Percentiles rank a stretch among this genome's conserved stretches.
phyloP scores from a whole-genome alignment of 371 early-diverging fungal genomes.

The Choanephora cucurbitarum region DNA sequence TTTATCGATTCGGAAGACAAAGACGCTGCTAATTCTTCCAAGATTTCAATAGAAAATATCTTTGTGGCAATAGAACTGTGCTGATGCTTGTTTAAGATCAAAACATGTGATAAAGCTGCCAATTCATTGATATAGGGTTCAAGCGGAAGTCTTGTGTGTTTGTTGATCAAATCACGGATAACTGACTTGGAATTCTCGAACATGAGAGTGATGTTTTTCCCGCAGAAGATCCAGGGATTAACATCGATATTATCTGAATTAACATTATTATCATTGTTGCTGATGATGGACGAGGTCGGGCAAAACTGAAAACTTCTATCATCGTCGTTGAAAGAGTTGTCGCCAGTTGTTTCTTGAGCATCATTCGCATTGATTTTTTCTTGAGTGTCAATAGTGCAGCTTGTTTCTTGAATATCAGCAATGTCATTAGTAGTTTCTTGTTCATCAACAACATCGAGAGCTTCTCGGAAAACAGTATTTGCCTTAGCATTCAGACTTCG shows the following conservation, averaged over 20 bases:
- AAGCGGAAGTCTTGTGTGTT: conserved; percentile 10
- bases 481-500: too few species aligned
- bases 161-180: conserved; percentile 9
- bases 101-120: conserved; percentile 20
- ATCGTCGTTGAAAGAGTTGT: conserved; percentile 1
- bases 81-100: conserved; percentile 21
- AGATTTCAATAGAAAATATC: conserved; percentile 21
- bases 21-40: conserved; percentile 21
- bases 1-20: conserved; percentile 11
- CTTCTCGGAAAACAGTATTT: too few species aligned
- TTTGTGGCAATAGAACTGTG: conserved; percentile 24
- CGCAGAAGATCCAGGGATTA: conserved; percentile 20
- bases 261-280: neutral
- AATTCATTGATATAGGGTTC: conserved; percentile 17
- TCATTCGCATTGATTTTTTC: conserved; percentile 6
- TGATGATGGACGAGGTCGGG: neutral
- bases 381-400: conserved; percentile 8
- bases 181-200: conserved; percentile 11
- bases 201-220: conserved; percentile 12
- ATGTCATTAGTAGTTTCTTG: too few species aligned
- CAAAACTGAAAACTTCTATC: conserved; percentile 1
- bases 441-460: too few species aligned
- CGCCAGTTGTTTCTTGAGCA: conserved; percentile 2
- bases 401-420: conserved; percentile 5
- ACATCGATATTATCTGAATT: too few species aligned